These are phyloP conservation scores for Pseudocercospora cruenta DNA, from an alignment of 2,329 filamentous ascomycete species.

Conservation along the genomic window DNA sequence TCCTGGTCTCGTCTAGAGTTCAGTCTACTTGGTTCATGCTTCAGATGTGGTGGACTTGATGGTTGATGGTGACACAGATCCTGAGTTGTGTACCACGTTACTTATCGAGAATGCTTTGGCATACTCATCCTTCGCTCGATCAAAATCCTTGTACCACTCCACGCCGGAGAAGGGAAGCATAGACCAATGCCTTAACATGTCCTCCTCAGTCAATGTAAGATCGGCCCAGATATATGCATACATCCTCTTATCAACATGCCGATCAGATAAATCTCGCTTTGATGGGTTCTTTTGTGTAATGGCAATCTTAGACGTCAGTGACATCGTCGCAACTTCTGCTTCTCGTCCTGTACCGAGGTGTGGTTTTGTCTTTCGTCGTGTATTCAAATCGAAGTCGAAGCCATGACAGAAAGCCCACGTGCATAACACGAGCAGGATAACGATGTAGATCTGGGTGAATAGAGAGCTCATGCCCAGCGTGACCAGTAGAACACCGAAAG, in stretches of 20 bases:
- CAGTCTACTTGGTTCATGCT: too few relatives aligned
- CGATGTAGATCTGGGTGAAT: conserved; percentile 11
- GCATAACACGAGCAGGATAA: neutral
- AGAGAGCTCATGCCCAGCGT: conserved; percentile 10
- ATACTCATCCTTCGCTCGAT: conserved; percentile 43
- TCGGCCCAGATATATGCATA: conserved; percentile 4
- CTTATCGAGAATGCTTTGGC: too few relatives aligned
- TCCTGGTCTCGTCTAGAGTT: too few relatives aligned
- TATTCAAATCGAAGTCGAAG: neutral
- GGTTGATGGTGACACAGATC: too few relatives aligned
- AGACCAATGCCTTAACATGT: conserved; percentile 9
- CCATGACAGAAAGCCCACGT: conserved; percentile 9
- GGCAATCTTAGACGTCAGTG: neutral
- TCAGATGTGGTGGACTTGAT: too few relatives aligned
- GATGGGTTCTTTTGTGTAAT: neutral
- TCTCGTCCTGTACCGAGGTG: neutral
- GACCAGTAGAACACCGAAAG: conserved; percentile 5
- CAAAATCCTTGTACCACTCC: neutral
- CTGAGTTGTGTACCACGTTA: too few relatives aligned
- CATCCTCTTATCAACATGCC: conserved; percentile 1
- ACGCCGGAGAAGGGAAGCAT: conserved; percentile 9
- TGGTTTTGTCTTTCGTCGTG: neutral
- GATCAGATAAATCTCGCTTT: neutral
- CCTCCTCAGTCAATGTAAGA: neutral
- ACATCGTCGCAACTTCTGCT: neutral